These are phyloP conservation scores for Colletotrichum karsti DNA, from an alignment of 2,329 filamentous ascomycete species.

Conservation along the genomic window DNA sequence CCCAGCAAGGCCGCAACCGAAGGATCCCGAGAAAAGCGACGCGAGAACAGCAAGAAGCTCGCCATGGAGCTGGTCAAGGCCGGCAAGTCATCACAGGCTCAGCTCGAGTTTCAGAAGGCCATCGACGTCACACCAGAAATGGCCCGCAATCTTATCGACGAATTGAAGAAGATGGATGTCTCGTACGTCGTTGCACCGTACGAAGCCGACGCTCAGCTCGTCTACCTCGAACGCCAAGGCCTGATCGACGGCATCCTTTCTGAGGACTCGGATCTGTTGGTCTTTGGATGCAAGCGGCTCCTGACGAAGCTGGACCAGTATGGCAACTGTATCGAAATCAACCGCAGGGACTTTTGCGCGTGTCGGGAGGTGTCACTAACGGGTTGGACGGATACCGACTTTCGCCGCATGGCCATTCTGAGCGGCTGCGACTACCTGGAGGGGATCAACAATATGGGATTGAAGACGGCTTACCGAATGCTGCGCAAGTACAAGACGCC, in stretches of 20 bases:
- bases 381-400: slow-evolving; percentile 92
- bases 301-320: slow-evolving; percentile 95
- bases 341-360: slow-evolving; percentile 86
- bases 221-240: slow-evolving; percentile 89
- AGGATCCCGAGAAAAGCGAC: slow-evolving; percentile 74
- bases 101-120: slow-evolving; percentile 90
- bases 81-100: slow-evolving; percentile 82
- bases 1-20: slow-evolving; percentile 94
- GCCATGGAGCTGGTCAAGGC: slow-evolving; percentile 84
- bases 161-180: slow-evolving; percentile 81
- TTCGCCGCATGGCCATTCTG: slow-evolving; percentile 94
- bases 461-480: slow-evolving; percentile 93
- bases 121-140: slow-evolving; percentile 97
- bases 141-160: slow-evolving; percentile 90
- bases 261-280: slow-evolving; percentile 94
- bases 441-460: slow-evolving; percentile 83
- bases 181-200: slow-evolving; percentile 95
- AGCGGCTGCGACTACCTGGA: slow-evolving; percentile 97
- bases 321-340: slow-evolving; percentile 92
- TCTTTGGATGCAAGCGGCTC: slow-evolving; percentile 91
- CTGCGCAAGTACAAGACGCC: slow-evolving; percentile 90
- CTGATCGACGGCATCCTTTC: slow-evolving; percentile 89
- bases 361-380: slow-evolving; percentile 89
- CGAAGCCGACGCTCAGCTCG: slow-evolving; percentile 96
- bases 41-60: slow-evolving; percentile 78